Evolutionary conservation across 2,329 filamentous ascomycete genomes (phyloP), one percentile per base, ranked within the genome.

Genomic region (Neophaeococcomyces mojaviensis): DNA sequence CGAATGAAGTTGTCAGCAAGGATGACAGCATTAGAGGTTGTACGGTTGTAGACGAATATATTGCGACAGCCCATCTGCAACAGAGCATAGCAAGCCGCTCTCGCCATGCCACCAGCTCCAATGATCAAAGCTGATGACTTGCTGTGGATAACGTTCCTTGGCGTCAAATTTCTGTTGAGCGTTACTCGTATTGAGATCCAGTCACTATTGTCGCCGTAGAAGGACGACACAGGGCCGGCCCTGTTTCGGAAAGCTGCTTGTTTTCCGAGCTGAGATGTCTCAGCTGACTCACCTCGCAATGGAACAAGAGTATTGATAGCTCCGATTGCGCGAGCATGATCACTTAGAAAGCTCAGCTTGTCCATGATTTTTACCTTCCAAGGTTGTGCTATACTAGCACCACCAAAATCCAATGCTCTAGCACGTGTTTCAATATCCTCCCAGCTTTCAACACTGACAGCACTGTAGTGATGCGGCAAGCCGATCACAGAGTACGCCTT

Each of bases 61-160:
- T 85, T 84, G 49, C 79, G 78, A 39, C 88, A 84, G 2, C 85
- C 86, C 6, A 89, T 71, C 55, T 86, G 83, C 19, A 89, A 71
- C 76, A 90, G 80, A 1, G 85, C 81, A 55, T 90, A 90, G 2
- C 87, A 77, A 2, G 84, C 82, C 2, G 85, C 84, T 49, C 86
- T 74, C 7, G 83, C 85, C 84, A 89, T 89, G 5, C 86, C 85
- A 35, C 77, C 77, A n/a, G 76, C 74, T 8, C 77, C 77, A 51
- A 78, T 69, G 3, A 80, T 67, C 3, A 80, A 60, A 12, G 69
- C 74, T 3, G 73, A 74, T 1, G 69, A 74, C 38, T 67, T 71
- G 4, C 65, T 62, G 38, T 73, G 70, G 28, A 80, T 73, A 0
- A 74, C 72, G 50, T 79, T 79, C 13, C 67, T 63, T 3, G 67